Base-by-base conservation (phyloP, 352 stramenopile species). In the Phytophthora podocarpi region DNA sequence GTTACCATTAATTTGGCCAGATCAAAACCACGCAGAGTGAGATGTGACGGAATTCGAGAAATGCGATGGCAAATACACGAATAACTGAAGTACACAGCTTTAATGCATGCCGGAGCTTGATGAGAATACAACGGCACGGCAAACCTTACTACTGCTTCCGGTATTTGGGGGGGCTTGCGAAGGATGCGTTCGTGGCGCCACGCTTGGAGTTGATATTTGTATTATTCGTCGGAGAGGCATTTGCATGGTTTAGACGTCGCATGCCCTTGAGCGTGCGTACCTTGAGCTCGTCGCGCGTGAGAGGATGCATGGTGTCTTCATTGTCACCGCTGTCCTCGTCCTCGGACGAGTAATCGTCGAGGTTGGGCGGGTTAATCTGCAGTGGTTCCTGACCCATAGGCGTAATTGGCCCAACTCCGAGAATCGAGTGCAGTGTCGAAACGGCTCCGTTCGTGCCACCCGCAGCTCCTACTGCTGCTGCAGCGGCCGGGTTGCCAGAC, bases 291-390 rank as follows among this genome's bases (percentile, higher is more conserved):
- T 97, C 89, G 24, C 89, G 77, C 12, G 92, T 97, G 26, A 98
- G 74, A 46, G 92, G 91, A 48, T 96, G 90, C 59, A 93, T 92
- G 18, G 68, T 78, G 34, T 97, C 90, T 20, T 90, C 78, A 42
- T 95, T 90, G 53, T 96, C 90, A 32, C 92, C 87, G 48, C 96
- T 90, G 24, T 93, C 85, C 51, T 76, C 67, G 48, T 93, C 91
- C 31, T 97, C 90, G n/a, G 93, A 96, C n/a, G 82, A 96, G 67
- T 97, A 98, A 75, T 98, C 93, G 49, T 97, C 86, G 5, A 98
- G 65, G 59, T 97, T 97, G 8, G 93, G 93, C 30, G 95, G 92
- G 54, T 98, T 98, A 62, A 98, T 95, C 59, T 97, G 93, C 46
- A 97, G 64, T 21, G 86, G 80, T 30, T 97, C 89, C 53, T 95